Base-by-base conservation (phyloP, 2,329 filamentous ascomycete species). In the Diplodia seriata region DNA sequence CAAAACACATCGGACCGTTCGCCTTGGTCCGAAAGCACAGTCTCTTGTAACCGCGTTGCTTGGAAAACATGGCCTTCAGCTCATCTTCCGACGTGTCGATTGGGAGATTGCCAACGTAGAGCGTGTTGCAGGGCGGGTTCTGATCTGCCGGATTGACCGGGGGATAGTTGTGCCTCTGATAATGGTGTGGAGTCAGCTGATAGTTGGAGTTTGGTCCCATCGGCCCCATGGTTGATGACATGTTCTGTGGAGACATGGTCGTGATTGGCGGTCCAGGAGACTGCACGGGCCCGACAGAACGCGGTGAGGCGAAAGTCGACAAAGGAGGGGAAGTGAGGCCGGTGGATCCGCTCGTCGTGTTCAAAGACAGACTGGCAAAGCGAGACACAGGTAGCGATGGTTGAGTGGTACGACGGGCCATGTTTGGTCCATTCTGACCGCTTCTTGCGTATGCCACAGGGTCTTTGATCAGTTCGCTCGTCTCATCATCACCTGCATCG, bases 1-100 rank as follows among this genome's bases (percentile, higher is more conserved):
- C 95, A 78, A 98, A 98, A 77, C 95, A 98, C 94, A 98, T 98
- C 1, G 94, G 94, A 0, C 94, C 94, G 73, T 97, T 97, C 72
- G 92, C 88, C 82, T 98, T 98, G 66, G 93, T 96, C 40, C 94
- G 88, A 84, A 97, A 97, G 76, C 93, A 97, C 8, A 99, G 88
- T 33, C 95, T 87, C 81, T 97, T 98, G 83, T 97, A 99, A 3
- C 95, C 95, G 57, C 94, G 90, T 78, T 96, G 92, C 80, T 94
- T 94, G 31, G 91, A 93, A 76, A 99, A 99, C 75, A 97, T 86
- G 26, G 91, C 88, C 80, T 98, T 98, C 67, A 99, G 86, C 78
- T 98, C 95, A 76, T 98, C 94, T 75, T 99, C 95, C 0, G 92
- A 94, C 0, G 94, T 96, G 76, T 97, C 92, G 68, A 94, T 88